Percentiles rank a stretch among this genome's conserved stretches.
Conservation (phyloP, 306 rosid species). For the Sicyos edulis region DNA sequence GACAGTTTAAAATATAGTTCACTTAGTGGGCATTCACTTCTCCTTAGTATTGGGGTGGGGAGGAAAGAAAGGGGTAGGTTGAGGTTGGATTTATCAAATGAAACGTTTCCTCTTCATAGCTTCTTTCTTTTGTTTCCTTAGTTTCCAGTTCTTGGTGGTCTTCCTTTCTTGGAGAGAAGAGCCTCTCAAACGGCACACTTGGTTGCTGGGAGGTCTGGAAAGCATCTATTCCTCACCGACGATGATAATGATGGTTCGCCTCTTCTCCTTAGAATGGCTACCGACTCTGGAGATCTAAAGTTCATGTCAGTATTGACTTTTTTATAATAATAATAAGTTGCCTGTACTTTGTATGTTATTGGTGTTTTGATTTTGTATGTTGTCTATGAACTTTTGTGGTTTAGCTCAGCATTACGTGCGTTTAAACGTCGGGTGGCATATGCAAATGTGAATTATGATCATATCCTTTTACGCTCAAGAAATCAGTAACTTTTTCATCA, state of each 20-base stretch:
- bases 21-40: no score
- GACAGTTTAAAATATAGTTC: no score
- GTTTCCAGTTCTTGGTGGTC: slow-evolving; percentile 90
- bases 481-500: neutral
- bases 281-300: slow-evolving; percentile 66
- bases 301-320: slow-evolving; percentile 61
- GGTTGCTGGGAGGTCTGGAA: slow-evolving; percentile 87
- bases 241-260: slow-evolving; percentile 54
- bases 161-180: slow-evolving; percentile 86
- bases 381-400: slow-evolving; percentile 25
- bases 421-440: slow-evolving; percentile 91
- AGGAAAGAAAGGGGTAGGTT: neutral
- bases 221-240: slow-evolving; percentile 88
- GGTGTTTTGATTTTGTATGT: slow-evolving; percentile 16
- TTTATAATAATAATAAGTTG: slow-evolving; percentile 20
- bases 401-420: slow-evolving; percentile 71
- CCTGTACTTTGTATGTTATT: slow-evolving; percentile 10
- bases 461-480: slow-evolving; percentile 51
- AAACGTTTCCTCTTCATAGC: neutral
- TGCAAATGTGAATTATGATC: slow-evolving; percentile 87
- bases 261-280: slow-evolving; percentile 79
- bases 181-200: slow-evolving; percentile 90
- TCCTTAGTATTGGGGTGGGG: no score
- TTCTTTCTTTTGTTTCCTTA: slow-evolving; percentile 27
- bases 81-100: neutral